phyloP scores from a whole-genome alignment of 306 rosid genomes.

The Medicago ruthenica region DNA sequence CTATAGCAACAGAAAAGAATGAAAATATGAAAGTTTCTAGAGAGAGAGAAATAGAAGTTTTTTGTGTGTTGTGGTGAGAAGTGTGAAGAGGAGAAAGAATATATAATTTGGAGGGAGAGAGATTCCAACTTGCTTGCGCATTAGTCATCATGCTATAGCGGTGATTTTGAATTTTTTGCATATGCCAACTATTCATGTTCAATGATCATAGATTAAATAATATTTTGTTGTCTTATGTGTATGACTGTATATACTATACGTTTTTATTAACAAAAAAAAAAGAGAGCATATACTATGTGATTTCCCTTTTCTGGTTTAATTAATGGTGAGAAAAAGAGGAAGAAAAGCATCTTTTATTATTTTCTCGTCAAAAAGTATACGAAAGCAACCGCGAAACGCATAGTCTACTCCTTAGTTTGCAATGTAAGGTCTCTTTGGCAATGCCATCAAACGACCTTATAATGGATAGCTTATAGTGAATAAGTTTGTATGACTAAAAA shows the following conservation, averaged over 20 bases:
- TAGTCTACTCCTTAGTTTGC: no score
- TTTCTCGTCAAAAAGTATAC: neutral
- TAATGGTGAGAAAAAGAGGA: no score
- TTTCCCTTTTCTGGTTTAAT: no score
- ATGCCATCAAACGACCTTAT: no score
- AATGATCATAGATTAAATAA: neutral
- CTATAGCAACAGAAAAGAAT: neutral
- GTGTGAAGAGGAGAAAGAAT: slow-evolving; percentile 16
- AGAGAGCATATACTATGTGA: no score
- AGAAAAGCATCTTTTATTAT: no score
- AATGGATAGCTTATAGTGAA: no score
- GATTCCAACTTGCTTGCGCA: slow-evolving; percentile 39
- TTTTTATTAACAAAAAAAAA: no score
- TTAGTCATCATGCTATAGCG: slow-evolving; percentile 2
- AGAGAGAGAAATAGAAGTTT: neutral
- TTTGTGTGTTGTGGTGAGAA: neutral
- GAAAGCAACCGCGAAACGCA: neutral
- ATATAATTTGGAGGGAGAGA: slow-evolving; percentile 51
- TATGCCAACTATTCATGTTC: slow-evolving; percentile 27
- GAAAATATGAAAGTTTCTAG: neutral
- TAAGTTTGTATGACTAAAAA: no score
- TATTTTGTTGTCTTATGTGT: neutral
- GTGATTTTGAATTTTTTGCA: slow-evolving; percentile 14
- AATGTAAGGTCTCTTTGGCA: no score
- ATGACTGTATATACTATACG: neutral